Conservation (phyloP, 345 rosid species). For the Mercurialis annua region DNA sequence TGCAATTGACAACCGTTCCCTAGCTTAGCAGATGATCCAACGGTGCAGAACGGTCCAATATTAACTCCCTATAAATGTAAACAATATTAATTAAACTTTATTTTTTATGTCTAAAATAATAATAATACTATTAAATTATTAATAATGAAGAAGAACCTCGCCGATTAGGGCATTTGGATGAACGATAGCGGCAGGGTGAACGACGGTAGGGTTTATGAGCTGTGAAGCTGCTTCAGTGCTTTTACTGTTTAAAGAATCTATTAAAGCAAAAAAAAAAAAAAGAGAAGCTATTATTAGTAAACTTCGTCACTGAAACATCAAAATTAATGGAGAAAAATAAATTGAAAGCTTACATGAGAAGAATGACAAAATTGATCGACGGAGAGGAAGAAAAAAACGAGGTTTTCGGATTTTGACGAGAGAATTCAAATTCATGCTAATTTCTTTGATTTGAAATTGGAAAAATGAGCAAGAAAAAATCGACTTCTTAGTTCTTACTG, state of each 20-base stretch:
- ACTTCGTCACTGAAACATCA: neutral
- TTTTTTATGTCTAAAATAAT: too few relatives aligned
- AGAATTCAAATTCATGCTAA: slow-evolving; percentile 50
- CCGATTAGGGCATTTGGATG: slow-evolving; percentile 81
- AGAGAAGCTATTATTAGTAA: slow-evolving; percentile 4
- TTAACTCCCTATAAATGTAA: slow-evolving; percentile 60
- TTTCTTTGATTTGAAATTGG: neutral
- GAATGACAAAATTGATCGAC: slow-evolving; percentile 35
- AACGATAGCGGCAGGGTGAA: slow-evolving; percentile 71
- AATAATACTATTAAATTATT: too few relatives aligned
- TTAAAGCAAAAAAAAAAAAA: neutral
- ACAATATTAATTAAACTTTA: neutral
- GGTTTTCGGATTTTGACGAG: slow-evolving; percentile 43
- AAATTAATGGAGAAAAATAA: neutral
- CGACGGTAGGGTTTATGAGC: slow-evolving; percentile 21
- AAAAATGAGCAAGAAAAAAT: neutral
- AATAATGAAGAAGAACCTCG: slow-evolving; percentile 37
- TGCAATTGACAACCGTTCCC: slow-evolving; percentile 68
- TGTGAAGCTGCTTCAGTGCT: slow-evolving; percentile 15
- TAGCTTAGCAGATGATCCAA: slow-evolving; percentile 74
- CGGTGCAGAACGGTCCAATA: slow-evolving; percentile 76
- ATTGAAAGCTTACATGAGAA: slow-evolving; percentile 27
- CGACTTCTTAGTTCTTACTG: neutral
- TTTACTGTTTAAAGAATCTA: slow-evolving; percentile 38
- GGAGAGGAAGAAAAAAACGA: slow-evolving; percentile 22